Percentiles rank a stretch among this genome's conserved stretches.
Evolutionary conservation across 306 rosid genomes (phyloP).

Genomic region (Cajanus cajan): DNA sequence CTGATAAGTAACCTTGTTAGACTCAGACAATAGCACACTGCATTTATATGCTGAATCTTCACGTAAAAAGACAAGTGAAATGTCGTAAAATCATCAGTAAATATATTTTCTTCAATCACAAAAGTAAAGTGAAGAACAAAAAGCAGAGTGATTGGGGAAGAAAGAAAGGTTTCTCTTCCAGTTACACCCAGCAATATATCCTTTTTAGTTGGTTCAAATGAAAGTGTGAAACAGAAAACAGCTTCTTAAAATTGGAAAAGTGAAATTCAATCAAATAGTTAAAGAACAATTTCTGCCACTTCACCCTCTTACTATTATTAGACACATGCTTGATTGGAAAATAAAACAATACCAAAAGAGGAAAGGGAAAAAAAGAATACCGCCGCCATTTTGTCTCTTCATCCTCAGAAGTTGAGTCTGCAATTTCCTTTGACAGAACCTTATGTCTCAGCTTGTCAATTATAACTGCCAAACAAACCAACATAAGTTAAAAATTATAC

Average conservation of each 20-base stretch:
- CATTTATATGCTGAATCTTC: not conserved
- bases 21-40: slow-evolving; percentile 11
- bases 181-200: slow-evolving; percentile 7
- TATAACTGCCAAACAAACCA: slow-evolving; percentile 53
- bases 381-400: slow-evolving; percentile 92
- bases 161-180: slow-evolving; percentile 5
- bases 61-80: not conserved
- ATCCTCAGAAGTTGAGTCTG: slow-evolving; percentile 42
- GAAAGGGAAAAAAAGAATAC: slow-evolving; percentile 45
- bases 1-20: not conserved
- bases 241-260: slow-evolving; percentile 7
- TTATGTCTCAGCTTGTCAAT: slow-evolving; percentile 63
- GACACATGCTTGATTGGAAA: slow-evolving; percentile 16
- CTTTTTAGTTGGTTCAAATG: not conserved
- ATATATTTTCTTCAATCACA: slow-evolving; percentile 1
- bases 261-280: not conserved
- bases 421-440: slow-evolving; percentile 45
- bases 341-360: slow-evolving; percentile 6
- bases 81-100: not conserved
- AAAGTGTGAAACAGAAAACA: not conserved
- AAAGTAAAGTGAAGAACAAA: not conserved
- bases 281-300: not conserved
- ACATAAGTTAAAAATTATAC: not conserved
- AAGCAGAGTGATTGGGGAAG: slow-evolving; percentile 1
- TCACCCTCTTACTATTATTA: slow-evolving; percentile 18